Base-by-base conservation (phyloP, 2,329 filamentous ascomycete species). In the Nemania diffusa region DNA sequence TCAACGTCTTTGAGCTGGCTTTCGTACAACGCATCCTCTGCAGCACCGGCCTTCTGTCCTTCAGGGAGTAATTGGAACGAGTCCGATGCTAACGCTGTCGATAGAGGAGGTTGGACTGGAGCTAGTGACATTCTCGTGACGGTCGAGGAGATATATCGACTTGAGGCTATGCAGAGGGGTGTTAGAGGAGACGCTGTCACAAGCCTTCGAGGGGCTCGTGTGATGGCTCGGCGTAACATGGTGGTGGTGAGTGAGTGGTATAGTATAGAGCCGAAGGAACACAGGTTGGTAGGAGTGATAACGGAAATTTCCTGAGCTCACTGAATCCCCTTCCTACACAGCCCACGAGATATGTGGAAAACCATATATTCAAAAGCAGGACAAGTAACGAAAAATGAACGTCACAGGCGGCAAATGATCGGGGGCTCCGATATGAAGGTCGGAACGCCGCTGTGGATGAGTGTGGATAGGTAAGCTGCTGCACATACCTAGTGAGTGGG, bases 31-130 rank as follows among this genome's bases (percentile, higher is more conserved):
- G 89, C 89, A 80, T 98, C 94, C 80, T 98, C 96, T 0, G 92
- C 89, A 20, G 86, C 84, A 17, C 93, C 93, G 0, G 91, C 84
- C 80, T 98, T 97, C 64, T 91, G 84, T 34, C 87, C 81, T 72
- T 94, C 92, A 46, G 93, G 86, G 0, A 97, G 86, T 15, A 97
- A 86, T 78, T 97, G 95, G 81, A 95, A 97, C 29, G 92, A 87
- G 76, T 97, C 93, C 64, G 91, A 88, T 0, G 91, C 84, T 2
- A 89, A 81, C 8, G 83, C 79, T 22, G 84, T 82, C 17, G 90
- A 89, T 26, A 92, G 79, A 17, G 90, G 88, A 26, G 89, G 88
- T 17, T 87, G 78, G 50, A 90, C 86, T 13, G 87, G 77, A 52
- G 84, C 83, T 0, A 81, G 73, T 42, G 88, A 82, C 87, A 91